Percentiles rank a stretch among this genome's conserved stretches.
Conservation (phyloP, 768 basidiomycete species). For the Kwoniella mangroviensis region DNA sequence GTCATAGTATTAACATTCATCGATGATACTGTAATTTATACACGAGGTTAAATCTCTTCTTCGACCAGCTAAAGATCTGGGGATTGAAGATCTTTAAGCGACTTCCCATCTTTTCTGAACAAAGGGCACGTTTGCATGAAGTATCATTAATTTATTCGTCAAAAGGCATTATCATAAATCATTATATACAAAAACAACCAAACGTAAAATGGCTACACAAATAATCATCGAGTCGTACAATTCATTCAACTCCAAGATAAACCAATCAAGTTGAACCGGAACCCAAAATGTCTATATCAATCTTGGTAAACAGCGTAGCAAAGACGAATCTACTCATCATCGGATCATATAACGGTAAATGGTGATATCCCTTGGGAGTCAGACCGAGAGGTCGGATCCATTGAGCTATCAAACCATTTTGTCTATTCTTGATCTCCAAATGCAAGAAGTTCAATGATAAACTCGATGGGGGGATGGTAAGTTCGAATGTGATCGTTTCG, state of each 20-base stretch:
- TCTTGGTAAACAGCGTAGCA: slow-evolving; percentile 85
- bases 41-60: no score
- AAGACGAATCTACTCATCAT: slow-evolving; percentile 88
- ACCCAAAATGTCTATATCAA: slow-evolving; percentile 59
- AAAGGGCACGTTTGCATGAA: neutral
- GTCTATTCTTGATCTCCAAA: slow-evolving; percentile 72
- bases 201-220: neutral
- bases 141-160: neutral
- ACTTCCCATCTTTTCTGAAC: neutral
- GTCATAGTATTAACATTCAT: no score
- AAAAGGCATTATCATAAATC: neutral
- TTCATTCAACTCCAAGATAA: neutral
- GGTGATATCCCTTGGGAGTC: slow-evolving; percentile 69
- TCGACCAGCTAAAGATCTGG: no score
- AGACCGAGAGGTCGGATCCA: slow-evolving; percentile 67
- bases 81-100: no score
- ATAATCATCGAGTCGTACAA: neutral
- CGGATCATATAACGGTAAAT: slow-evolving; percentile 85
- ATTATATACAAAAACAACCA: neutral
- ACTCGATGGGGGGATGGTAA: slow-evolving; percentile 67
- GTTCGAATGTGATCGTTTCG: slow-evolving; percentile 67
- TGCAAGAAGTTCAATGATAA: slow-evolving; percentile 80
- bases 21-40: no score
- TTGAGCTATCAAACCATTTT: slow-evolving; percentile 65
- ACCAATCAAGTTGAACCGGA: neutral